These are phyloP conservation scores for Barnettozyma vustinii DNA, from an alignment of 805 yeast genomes.

Conservation along the genomic window DNA sequence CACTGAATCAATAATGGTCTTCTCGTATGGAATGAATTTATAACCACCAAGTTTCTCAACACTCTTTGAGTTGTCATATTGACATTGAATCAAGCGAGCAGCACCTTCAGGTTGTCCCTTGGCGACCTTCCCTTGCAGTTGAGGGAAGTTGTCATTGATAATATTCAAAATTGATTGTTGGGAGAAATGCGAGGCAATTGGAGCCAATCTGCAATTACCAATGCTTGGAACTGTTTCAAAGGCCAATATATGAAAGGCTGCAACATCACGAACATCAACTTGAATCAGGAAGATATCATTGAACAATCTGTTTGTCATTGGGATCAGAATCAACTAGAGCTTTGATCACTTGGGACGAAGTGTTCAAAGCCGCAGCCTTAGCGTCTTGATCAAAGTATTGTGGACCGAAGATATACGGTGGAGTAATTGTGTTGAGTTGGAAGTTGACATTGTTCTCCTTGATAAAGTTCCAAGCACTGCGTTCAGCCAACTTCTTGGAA, in stretches of 20 bases:
- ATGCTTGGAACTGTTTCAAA: not conserved
- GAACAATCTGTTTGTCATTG: constrained; percentile 11
- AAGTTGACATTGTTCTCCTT: constrained; percentile 29
- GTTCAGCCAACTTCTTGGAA: constrained; percentile 53
- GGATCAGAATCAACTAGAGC: constrained; percentile 24
- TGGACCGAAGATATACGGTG: constrained; percentile 53
- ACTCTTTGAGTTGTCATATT: constrained; percentile 12
- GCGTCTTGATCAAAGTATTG: constrained; percentile 41
- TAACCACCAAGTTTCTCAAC: constrained; percentile 30
- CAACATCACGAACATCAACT: constrained; percentile 7
- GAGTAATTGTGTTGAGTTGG: constrained; percentile 39
- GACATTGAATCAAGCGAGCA: not conserved
- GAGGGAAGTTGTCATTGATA: constrained; percentile 1
- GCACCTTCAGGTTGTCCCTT: constrained; percentile 1
- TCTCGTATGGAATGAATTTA: constrained; percentile 33
- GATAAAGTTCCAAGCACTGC: constrained; percentile 49
- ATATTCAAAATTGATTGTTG: not conserved
- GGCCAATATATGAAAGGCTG: constrained; percentile 1
- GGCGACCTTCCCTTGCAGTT: constrained; percentile 1
- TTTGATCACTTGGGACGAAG: constrained; percentile 33
- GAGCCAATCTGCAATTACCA: not conserved
- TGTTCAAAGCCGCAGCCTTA: constrained; percentile 30
- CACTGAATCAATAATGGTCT: constrained; percentile 36
- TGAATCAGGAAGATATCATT: not conserved
- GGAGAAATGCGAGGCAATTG: not conserved